These are phyloP conservation scores for Aspergillus olivimuriae DNA, from an alignment of 495 filamentous ascomycete species.

Conservation along the genomic window DNA sequence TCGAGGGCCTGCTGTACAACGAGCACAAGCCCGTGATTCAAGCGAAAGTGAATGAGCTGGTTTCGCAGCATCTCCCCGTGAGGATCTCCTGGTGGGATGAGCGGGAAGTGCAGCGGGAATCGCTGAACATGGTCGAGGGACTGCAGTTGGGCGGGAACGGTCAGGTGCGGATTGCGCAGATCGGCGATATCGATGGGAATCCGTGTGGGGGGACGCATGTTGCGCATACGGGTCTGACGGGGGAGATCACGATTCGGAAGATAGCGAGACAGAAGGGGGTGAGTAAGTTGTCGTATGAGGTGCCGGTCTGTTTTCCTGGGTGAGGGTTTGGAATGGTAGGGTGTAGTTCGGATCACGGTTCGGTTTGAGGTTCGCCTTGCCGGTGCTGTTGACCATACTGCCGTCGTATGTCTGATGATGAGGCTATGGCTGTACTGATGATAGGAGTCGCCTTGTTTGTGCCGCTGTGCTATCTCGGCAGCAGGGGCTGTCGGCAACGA, in stretches of 20 bases:
- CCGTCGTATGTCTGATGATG: too few relatives aligned
- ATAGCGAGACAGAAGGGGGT: slow-evolving; percentile 53
- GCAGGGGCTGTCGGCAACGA: too few relatives aligned
- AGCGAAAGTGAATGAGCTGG: slow-evolving; percentile 46
- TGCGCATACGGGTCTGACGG: slow-evolving; percentile 40
- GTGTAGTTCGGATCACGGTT: too few relatives aligned
- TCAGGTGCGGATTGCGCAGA: slow-evolving; percentile 46
- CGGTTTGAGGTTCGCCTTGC: too few relatives aligned
- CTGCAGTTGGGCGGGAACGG: slow-evolving; percentile 40
- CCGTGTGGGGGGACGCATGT: slow-evolving; percentile 65
- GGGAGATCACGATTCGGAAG: slow-evolving; percentile 52
- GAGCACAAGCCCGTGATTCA: slow-evolving; percentile 54
- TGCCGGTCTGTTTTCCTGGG: slow-evolving; percentile 13
- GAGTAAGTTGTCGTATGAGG: slow-evolving; percentile 49
- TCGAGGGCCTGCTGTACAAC: slow-evolving; percentile 52
- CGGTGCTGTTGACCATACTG: too few relatives aligned
- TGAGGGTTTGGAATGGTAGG: too few relatives aligned
- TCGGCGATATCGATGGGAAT: slow-evolving; percentile 52
- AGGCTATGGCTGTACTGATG: too few relatives aligned
- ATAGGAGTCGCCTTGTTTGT: too few relatives aligned
- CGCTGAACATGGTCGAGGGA: slow-evolving; percentile 13
- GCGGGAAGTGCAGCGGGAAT: slow-evolving; percentile 27
- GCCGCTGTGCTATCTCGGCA: too few relatives aligned
- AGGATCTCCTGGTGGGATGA: slow-evolving; percentile 52
- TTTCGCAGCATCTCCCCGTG: slow-evolving; percentile 44